A percentile compares a stretch with the other conserved stretches of the same genome.
Evolutionary conservation across 2,329 filamentous ascomycete genomes (phyloP).

Genomic region (Penicillium oxalicum): DNA sequence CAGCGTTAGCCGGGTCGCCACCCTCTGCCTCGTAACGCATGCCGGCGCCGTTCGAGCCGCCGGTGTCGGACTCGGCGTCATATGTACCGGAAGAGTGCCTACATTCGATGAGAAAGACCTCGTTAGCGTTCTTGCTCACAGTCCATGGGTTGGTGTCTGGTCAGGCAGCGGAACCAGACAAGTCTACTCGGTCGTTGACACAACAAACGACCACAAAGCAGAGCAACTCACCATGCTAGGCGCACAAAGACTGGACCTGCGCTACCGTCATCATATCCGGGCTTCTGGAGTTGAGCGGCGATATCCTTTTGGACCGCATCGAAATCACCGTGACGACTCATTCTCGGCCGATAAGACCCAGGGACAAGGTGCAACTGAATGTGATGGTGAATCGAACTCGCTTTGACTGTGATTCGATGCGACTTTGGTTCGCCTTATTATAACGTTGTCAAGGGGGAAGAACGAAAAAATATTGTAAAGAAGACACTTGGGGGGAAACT

Average conservation of each 20-base stretch:
- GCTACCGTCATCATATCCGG: slow-evolving; percentile 60
- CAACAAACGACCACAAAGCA: neutral
- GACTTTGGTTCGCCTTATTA: no score
- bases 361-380: slow-evolving; percentile 5
- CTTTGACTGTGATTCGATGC: no score
- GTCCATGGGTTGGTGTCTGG: no score
- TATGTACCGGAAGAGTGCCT: slow-evolving; percentile 62
- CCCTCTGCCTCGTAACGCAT: slow-evolving; percentile 62
- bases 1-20: slow-evolving; percentile 60
- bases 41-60: slow-evolving; percentile 59
- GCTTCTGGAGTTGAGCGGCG: slow-evolving; percentile 50
- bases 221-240: slow-evolving; percentile 50
- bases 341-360: slow-evolving; percentile 26
- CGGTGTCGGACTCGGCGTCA: slow-evolving; percentile 53
- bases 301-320: slow-evolving; percentile 52
- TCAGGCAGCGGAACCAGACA: neutral
- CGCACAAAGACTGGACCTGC: slow-evolving; percentile 59
- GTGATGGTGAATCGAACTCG: neutral
- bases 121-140: slow-evolving; percentile 5
- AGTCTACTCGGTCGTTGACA: slow-evolving; percentile 4
- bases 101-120: neutral
- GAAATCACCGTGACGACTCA: slow-evolving; percentile 37
- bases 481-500: neutral
- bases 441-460: neutral
- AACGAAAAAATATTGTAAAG: neutral